Evolutionary conservation across 192 early-diverging fungal genomes (phyloP).

Genomic region (Backusella sp.): DNA sequence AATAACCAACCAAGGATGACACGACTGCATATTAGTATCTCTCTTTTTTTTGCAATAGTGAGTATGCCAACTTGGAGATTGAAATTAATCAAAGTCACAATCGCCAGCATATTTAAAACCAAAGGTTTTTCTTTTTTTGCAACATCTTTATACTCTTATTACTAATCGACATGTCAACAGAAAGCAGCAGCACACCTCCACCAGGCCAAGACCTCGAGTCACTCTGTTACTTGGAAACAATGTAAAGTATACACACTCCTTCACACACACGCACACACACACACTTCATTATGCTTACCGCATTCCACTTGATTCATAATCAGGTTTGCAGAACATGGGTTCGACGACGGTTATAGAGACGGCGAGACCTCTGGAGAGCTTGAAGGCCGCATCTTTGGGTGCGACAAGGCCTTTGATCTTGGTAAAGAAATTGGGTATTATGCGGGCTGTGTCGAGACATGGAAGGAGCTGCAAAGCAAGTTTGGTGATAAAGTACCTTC

Average conservation of each 20-base stretch:
- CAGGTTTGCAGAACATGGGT: slow-evolving; percentile 58
- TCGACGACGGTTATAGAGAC: slow-evolving; percentile 51
- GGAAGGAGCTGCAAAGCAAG: slow-evolving; percentile 36
- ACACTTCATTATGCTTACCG: neutral
- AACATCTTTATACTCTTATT: neutral
- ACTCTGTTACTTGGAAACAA: slow-evolving; percentile 25
- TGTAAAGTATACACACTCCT: slow-evolving; percentile 10
- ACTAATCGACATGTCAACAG: neutral
- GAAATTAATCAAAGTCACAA: neutral
- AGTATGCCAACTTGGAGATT: neutral
- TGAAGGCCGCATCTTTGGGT: slow-evolving; percentile 55
- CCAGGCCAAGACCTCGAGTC: slow-evolving; percentile 25
- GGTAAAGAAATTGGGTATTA: slow-evolving; percentile 57
- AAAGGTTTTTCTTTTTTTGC: neutral
- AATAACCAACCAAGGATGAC: no score
- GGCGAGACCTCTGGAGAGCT: slow-evolving; percentile 49
- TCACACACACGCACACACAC: neutral
- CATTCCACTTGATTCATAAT: neutral
- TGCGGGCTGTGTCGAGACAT: slow-evolving; percentile 46
- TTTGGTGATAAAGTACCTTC: slow-evolving; percentile 38
- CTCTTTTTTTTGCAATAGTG: neutral
- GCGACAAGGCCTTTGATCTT: slow-evolving; percentile 56
- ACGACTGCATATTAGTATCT: no score
- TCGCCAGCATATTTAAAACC: neutral
- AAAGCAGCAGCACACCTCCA: slow-evolving; percentile 37